phyloP scores from a whole-genome alignment of 768 basidiomycete genomes.

The Podaxis pistillaris region DNA sequence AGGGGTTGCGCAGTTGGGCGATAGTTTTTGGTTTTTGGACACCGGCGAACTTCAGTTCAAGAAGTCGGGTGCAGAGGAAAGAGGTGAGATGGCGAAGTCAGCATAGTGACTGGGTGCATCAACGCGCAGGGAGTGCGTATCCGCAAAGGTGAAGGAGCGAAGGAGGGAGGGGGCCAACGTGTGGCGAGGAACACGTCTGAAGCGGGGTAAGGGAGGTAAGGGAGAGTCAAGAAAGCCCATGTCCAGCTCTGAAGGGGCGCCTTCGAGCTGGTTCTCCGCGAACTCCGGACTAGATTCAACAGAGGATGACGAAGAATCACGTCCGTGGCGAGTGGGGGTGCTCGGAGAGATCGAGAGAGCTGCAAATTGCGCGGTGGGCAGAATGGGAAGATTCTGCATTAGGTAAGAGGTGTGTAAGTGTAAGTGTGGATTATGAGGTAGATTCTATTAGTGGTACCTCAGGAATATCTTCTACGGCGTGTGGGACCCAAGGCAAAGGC shows the following conservation, averaged over 20 bases:
- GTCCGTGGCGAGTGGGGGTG: constrained; percentile 44
- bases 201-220: constrained; percentile 25
- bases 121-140: constrained; percentile 33
- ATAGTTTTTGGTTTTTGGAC: constrained; percentile 11
- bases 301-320: constrained; percentile 51
- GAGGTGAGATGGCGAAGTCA: constrained; percentile 39
- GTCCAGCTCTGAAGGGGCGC: constrained; percentile 35
- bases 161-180: constrained; percentile 33
- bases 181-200: constrained; percentile 28
- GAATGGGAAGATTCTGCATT: constrained; percentile 26
- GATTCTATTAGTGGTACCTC: constrained; percentile 6
- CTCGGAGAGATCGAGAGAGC: constrained; percentile 55
- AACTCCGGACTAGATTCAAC: constrained; percentile 58
- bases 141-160: constrained; percentile 44
- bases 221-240: constrained; percentile 35
- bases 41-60: constrained; percentile 38
- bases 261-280: constrained; percentile 35
- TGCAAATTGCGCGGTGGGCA: constrained; percentile 47
- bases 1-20: constrained; percentile 7
- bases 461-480: background rate
- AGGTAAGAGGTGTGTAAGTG: constrained; percentile 18
- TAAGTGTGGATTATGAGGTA: constrained; percentile 9
- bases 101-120: constrained; percentile 32
- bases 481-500: constrained; percentile 29
- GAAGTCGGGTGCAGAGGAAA: constrained; percentile 46